These are phyloP conservation scores for Zalaria sp. DNA, from an alignment of 2,329 filamentous ascomycete species.

Conservation along the genomic window DNA sequence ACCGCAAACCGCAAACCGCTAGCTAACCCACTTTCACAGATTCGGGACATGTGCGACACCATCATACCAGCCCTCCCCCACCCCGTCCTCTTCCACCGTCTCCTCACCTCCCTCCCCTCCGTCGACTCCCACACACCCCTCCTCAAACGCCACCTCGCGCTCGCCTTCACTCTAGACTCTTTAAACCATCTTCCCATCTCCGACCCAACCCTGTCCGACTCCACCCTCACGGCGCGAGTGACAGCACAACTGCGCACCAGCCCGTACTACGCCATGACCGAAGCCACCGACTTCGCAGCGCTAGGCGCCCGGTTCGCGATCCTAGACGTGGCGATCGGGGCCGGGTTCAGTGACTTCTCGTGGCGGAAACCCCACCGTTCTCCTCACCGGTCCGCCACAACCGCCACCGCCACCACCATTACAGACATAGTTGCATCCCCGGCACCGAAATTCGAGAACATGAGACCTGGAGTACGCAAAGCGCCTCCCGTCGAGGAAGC, in stretches of 20 bases:
- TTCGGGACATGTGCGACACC: conserved; percentile 1
- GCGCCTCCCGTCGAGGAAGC: conserved; percentile 17
- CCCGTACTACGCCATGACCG: conserved; percentile 35
- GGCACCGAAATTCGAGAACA: background rate
- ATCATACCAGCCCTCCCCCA: conserved; percentile 24
- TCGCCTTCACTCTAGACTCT: conserved; percentile 42
- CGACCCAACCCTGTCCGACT: conserved; percentile 1
- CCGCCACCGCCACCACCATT: conserved; percentile 15
- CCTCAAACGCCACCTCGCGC: conserved; percentile 51
- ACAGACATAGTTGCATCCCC: conserved; percentile 1
- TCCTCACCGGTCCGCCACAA: conserved; percentile 10
- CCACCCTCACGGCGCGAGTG: background rate
- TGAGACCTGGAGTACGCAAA: background rate
- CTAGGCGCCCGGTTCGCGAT: conserved; percentile 52
- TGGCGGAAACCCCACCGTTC: conserved; percentile 1
- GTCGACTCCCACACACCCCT: conserved; percentile 38
- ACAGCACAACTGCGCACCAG: conserved; percentile 7
- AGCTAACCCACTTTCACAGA: conserved; percentile 8
- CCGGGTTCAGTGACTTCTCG: conserved; percentile 31
- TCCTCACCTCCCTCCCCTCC: conserved; percentile 46
- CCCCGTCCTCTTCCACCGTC: conserved; percentile 39
- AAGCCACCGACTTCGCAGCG: conserved; percentile 51
- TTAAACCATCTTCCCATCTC: background rate
- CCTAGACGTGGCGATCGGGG: conserved; percentile 62
- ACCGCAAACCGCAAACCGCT: conserved; percentile 3